Evolutionary conservation across 768 basidiomycete species (phyloP).

Genomic region (Amanita rimosa): DNA sequence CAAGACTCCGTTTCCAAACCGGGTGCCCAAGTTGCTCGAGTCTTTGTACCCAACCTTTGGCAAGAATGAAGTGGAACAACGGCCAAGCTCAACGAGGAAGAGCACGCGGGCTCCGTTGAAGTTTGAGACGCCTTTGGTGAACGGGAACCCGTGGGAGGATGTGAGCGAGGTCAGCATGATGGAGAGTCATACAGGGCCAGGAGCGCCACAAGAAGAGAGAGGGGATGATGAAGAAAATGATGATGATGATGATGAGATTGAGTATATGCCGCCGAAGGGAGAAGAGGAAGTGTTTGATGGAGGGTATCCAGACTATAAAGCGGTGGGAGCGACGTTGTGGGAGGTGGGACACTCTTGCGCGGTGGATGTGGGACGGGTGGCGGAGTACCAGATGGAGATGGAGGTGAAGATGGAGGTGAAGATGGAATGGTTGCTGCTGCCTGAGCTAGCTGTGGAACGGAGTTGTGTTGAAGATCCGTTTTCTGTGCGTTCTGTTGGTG

Average conservation of each 20-base stretch:
- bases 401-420: too few relatives aligned
- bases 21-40: constrained; percentile 28
- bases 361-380: constrained; percentile 12
- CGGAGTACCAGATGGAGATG: constrained; percentile 16
- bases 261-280: constrained; percentile 38
- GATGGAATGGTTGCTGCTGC: constrained; percentile 17
- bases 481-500: too few relatives aligned
- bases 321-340: constrained; percentile 26
- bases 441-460: too few relatives aligned
- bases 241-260: constrained; percentile 38
- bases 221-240: constrained; percentile 21
- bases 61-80: constrained; percentile 21
- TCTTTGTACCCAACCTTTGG: constrained; percentile 14
- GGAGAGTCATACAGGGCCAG: constrained; percentile 18
- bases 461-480: background rate
- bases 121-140: constrained; percentile 59
- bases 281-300: constrained; percentile 9
- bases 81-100: constrained; percentile 61
- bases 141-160: constrained; percentile 77
- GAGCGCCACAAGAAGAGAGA: constrained; percentile 15
- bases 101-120: constrained; percentile 45
- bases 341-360: constrained; percentile 21
- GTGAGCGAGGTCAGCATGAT: constrained; percentile 43
- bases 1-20: constrained; percentile 71
- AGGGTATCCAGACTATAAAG: constrained; percentile 31